Base-by-base conservation (phyloP, 768 basidiomycete species). In the Collybia sordida region DNA sequence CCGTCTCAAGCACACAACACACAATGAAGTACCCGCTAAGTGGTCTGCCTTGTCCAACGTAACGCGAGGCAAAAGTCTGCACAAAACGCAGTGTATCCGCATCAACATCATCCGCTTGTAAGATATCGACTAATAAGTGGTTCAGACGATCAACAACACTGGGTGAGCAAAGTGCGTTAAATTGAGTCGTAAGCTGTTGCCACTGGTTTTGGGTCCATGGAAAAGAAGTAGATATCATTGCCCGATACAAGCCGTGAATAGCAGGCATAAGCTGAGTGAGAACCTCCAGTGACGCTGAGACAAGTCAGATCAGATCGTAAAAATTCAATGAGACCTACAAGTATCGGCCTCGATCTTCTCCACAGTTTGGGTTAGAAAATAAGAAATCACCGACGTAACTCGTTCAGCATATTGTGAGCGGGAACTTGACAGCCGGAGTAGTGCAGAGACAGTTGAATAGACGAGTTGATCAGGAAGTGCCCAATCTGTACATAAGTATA, bases 21-120 rank as follows among this genome's bases (percentile, higher is more conserved):
- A 93, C 83, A 47, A 90, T 78, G 57, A 94, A 93, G 62, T 92
- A 91, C 8, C 92, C 90, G 47, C 85, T 91, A 14, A 94, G 72
- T 11, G 93, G 92, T 5, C 92, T 79, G 7, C 86, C 88, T 49
- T 79, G 79, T 7, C 80, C 73, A 15, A 88, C 80, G 66, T 90
- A 98, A 46, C 87, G 85, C 23, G 83, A 78, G 12, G 90, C 73
- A 58, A 92, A 83, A 2, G 84, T 82, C 57, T 85, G 82, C 18
- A 85, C 74, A 61, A 82, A 88, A 48, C 72, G 71, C 34, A 85
- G 66, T 5, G 69, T 68, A 24, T 83, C 81, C 6, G 59, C 56
- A 35, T 79, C 74, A 36, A 77, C 72, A 23, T 76, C 66, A 47
- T 83, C 83, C 24, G 75, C 74, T 49, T 79, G 79, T 23, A 85